Evolutionary conservation across 2,329 filamentous ascomycete species (phyloP), one percentile per base, ranked within the genome.

Genomic region (Fusarium austroafricanum): DNA sequence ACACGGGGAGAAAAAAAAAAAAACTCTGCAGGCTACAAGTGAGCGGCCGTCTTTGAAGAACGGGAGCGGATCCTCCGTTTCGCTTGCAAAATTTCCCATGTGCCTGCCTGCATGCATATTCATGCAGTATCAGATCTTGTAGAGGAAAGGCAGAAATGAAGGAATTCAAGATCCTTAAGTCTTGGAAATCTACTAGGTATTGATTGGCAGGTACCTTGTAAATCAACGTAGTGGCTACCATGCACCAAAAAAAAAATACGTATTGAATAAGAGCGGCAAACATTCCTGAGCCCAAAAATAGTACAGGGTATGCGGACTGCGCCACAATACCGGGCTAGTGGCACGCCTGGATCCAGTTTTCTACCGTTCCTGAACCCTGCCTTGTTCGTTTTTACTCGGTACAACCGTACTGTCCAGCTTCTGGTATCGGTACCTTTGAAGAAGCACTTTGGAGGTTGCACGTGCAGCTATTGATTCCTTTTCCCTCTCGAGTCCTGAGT

Each of bases 281-380:
- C 50, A 46, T 64, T 55, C 58, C 55, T 53, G 55, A 54, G 51
- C 54, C 71, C 71, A 73, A 73, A 72, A 73, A 73, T 73, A 73
- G 71, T 59, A 55, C 23, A 14, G 5, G 38, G 55, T 53, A 59
- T 57, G 60, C 49, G 45, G 17, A 51, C 61, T 71, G 55, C 56
- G 70, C 70, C 70, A 72, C 65, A 52, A 58, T 49, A 46, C 57
- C 45, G 49, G 56, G 38, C 35, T 59, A 55, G 53, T 42, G 55
- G 39, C 67, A 71, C 59, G 42, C 59, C 59, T 20, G 55, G 58
- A 66, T 57, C 29, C n/a, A 18, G 4, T n/a, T 65, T 28, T 49
- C 29, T 49, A 23, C 18, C 23, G 53, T 57, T 47, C 59, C 51
- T 61, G 65, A 55, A 59, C 65, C 62, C 55, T 68, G 52, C 40